Evolutionary conservation across 2,329 filamentous ascomycete genomes (phyloP).

Genomic region (Xylaria multiplex): DNA sequence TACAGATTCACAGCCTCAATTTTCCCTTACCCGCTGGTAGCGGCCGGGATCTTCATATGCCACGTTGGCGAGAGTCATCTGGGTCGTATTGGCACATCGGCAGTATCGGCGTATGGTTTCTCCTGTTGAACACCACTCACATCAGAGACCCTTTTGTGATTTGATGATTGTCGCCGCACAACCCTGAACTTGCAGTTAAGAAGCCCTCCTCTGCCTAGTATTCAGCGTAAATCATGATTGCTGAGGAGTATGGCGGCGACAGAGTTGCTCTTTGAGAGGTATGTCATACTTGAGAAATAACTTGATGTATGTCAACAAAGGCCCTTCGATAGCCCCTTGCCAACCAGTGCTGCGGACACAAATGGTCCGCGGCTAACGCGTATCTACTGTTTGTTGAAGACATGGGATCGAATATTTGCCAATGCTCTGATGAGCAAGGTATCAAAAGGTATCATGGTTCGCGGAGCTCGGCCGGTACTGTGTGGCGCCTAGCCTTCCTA

Average conservation of each 20-base stretch:
- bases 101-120: slow-evolving; percentile 19
- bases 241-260: background rate
- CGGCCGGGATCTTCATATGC: slow-evolving; percentile 27
- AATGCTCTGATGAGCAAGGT: slow-evolving; percentile 25
- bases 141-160: slow-evolving; percentile 12
- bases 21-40: slow-evolving; percentile 33
- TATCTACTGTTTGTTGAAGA: slow-evolving; percentile 25
- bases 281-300: slow-evolving; percentile 10
- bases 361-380: slow-evolving; percentile 30
- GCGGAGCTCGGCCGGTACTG: slow-evolving; percentile 22
- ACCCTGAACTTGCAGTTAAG: slow-evolving; percentile 16
- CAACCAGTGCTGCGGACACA: background rate
- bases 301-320: slow-evolving; percentile 28
- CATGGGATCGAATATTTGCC: slow-evolving; percentile 15
- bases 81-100: slow-evolving; percentile 27
- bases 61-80: slow-evolving; percentile 28
- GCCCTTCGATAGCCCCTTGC: slow-evolving; percentile 22
- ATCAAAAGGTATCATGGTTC: slow-evolving; percentile 17
- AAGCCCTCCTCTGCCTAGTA: background rate
- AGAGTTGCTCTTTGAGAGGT: background rate
- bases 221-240: slow-evolving; percentile 3
- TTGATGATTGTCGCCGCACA: slow-evolving; percentile 6
- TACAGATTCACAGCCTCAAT: slow-evolving; percentile 8
- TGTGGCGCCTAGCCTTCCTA: slow-evolving; percentile 27
- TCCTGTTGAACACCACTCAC: slow-evolving; percentile 16